Evolutionary conservation across 192 early-diverging fungal genomes (phyloP).

Genomic region (Podila verticillata): DNA sequence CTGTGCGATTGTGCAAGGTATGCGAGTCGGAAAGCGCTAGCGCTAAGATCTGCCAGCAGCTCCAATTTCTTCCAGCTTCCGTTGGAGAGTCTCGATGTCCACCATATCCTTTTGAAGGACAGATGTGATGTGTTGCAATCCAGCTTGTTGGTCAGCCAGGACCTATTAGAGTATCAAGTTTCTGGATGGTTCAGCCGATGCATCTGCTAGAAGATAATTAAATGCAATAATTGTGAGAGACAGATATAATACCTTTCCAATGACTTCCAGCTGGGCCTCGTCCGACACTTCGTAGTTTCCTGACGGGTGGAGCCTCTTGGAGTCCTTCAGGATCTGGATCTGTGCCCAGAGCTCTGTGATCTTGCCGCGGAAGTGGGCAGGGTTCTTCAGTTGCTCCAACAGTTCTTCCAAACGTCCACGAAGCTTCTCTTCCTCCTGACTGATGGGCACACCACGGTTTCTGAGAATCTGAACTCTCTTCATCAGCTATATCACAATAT

Average conservation of each 20-base stretch:
- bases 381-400: conserved; percentile 76
- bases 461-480: conserved; percentile 86
- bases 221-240: background rate
- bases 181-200: too few relatives aligned
- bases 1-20: background rate
- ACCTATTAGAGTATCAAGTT: conserved; percentile 12
- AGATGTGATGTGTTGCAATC: conserved; percentile 72
- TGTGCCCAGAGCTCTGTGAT: conserved; percentile 87
- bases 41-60: conserved; percentile 20
- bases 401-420: conserved; percentile 79
- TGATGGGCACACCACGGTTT: conserved; percentile 82
- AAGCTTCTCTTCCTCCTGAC: conserved; percentile 85
- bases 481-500: conserved; percentile 79
- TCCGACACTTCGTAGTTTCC: conserved; percentile 64
- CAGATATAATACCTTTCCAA: conserved; percentile 54
- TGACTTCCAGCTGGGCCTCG: conserved; percentile 64
- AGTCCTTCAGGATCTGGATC: conserved; percentile 75
- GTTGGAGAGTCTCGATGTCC: conserved; percentile 55
- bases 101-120: conserved; percentile 71
- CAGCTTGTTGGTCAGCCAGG: conserved; percentile 69
- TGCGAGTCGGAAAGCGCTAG: background rate
- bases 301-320: conserved; percentile 46
- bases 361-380: conserved; percentile 83
- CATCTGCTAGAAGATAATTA: background rate
- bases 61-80: conserved; percentile 44